Conservation (phyloP, 495 filamentous ascomycete genomes). For the Endocarpon pusillum region DNA sequence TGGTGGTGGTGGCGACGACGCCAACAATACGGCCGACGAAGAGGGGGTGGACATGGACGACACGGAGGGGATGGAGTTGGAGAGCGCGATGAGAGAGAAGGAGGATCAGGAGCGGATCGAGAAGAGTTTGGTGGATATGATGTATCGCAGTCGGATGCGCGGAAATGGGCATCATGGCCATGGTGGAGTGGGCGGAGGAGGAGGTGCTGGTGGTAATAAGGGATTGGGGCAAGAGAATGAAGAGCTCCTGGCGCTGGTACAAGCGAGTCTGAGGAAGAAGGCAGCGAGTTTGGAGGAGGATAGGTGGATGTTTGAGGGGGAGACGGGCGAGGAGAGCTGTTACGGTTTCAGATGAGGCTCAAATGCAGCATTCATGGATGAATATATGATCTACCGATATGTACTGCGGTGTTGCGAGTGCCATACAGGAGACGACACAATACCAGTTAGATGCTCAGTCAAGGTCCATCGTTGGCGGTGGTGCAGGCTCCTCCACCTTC, state of each 20-base stretch:
- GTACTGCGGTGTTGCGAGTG: no score
- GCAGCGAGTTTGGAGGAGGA: constrained; percentile 62
- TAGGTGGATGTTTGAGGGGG: constrained; percentile 81
- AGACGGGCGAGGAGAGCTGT: no score
- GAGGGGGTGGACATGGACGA: constrained; percentile 35
- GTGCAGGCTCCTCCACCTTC: constrained; percentile 1
- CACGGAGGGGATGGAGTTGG: constrained; percentile 16
- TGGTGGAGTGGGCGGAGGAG: no score
- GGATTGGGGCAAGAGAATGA: no score
- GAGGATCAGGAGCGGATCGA: constrained; percentile 29
- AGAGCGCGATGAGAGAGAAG: constrained; percentile 25
- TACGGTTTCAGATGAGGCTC: no score
- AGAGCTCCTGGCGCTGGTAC: constrained; percentile 59
- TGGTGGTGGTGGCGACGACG: no score
- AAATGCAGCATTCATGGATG: no score
- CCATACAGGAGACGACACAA: no score
- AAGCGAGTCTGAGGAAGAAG: constrained; percentile 53
- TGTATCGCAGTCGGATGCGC: constrained; percentile 46
- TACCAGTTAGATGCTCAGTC: no score
- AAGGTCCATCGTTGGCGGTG: not conserved
- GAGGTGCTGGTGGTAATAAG: no score
- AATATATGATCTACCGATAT: no score
- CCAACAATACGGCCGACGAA: constrained; percentile 32
- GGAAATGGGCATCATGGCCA: no score
- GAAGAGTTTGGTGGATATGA: constrained; percentile 29